Percentiles rank a stretch among this genome's conserved stretches.
Conservation (phyloP, 371 early-diverging fungal species). For the Circinella minor region DNA sequence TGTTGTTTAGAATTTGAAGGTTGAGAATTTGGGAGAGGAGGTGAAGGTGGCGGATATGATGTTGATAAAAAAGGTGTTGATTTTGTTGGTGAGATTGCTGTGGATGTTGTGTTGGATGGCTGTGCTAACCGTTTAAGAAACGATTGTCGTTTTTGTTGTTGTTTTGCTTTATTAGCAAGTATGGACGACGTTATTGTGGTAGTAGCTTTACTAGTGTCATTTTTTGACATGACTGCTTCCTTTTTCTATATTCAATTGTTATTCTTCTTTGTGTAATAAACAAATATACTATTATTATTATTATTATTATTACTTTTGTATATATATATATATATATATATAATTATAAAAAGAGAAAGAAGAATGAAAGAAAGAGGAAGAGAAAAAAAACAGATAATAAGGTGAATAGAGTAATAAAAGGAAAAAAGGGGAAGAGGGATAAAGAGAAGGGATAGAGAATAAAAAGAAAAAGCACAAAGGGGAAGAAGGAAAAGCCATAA, state of each 20-base stretch:
- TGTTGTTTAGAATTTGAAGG: neutral
- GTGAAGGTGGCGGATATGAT: neutral
- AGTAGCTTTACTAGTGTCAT: constrained; percentile 3
- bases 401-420: neutral
- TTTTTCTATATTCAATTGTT: too few species aligned
- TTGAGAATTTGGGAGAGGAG: neutral
- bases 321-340: too few species aligned
- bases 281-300: too few species aligned
- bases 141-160: constrained; percentile 8
- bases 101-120: neutral
- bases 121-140: constrained; percentile 14
- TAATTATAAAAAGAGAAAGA: neutral
- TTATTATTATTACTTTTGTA: too few species aligned
- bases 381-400: neutral
- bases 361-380: neutral
- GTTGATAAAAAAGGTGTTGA: constrained; percentile 6
- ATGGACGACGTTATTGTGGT: neutral
- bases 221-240: constrained; percentile 15
- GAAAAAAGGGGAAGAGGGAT: neutral
- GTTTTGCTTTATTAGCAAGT: constrained; percentile 14
- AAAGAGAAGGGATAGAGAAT: neutral
- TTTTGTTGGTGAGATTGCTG: constrained; percentile 4
- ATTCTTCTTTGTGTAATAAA: too few species aligned
- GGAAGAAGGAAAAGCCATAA: neutral
- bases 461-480: neutral